Evolutionary conservation across 1,284 basidiomycete species (phyloP).

Genomic region (Anthracocystis setariae): DNA sequence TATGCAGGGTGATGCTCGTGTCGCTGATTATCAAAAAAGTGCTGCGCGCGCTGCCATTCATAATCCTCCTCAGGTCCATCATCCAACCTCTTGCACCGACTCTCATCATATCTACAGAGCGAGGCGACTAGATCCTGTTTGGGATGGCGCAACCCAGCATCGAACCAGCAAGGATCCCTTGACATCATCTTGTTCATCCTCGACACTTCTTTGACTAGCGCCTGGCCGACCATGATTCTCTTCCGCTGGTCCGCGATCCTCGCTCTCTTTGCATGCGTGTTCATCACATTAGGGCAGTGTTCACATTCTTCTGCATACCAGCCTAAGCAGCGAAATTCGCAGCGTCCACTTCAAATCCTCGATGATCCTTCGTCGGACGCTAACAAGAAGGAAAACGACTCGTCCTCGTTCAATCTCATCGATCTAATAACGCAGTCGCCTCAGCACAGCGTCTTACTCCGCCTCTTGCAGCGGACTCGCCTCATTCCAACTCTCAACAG

Average conservation of each 20-base stretch:
- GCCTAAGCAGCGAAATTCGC: slow-evolving; percentile 2
- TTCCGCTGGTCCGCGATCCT: slow-evolving; percentile 2
- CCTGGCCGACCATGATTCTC: slow-evolving; percentile 9
- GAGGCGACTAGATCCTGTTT: background rate
- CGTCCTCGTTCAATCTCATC: slow-evolving; percentile 73
- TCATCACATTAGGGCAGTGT: slow-evolving; percentile 2
- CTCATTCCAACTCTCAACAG: slow-evolving; percentile 91
- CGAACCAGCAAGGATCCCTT: background rate
- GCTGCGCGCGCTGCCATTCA: background rate
- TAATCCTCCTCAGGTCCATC: background rate
- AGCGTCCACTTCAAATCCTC: slow-evolving; percentile 19
- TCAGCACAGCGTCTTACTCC: slow-evolving; percentile 82
- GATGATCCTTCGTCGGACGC: slow-evolving; percentile 2
- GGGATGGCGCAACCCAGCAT: slow-evolving; percentile 4
- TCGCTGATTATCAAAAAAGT: background rate
- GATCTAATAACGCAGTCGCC: slow-evolving; percentile 80
- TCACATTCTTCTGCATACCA: background rate
- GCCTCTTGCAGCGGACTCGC: slow-evolving; percentile 83
- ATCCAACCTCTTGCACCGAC: background rate
- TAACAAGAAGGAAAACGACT: slow-evolving; percentile 21
- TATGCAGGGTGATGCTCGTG: slow-evolving; percentile 3
- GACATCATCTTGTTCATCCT: background rate
- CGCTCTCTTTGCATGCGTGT: slow-evolving; percentile 7
- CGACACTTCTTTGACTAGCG: background rate
- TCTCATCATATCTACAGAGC: too few species aligned